phyloP scores from a whole-genome alignment of 345 rosid genomes.

The Salix dunnii region DNA sequence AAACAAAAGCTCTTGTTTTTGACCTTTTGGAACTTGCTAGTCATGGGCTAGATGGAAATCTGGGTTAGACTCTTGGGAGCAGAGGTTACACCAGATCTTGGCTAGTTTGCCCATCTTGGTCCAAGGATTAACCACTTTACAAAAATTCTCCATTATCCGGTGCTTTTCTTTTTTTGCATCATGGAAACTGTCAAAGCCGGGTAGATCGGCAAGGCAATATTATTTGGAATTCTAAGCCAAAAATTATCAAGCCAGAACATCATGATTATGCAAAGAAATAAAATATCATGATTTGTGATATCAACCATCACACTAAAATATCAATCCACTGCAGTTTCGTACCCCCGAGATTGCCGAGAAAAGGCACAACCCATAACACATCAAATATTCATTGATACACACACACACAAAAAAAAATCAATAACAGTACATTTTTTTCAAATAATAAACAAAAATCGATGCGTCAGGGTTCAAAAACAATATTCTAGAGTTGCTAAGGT shows the following conservation, averaged over 20 bases:
- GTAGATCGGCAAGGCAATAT: not conserved
- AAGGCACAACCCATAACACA: too few species aligned
- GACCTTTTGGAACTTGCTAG: not conserved
- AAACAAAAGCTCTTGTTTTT: not conserved
- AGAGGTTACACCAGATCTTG: not conserved
- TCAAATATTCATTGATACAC: too few species aligned
- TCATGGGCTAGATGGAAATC: not conserved
- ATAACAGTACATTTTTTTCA: too few species aligned
- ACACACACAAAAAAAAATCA: too few species aligned
- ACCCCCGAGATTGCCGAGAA: too few species aligned
- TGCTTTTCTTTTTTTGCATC: not conserved
- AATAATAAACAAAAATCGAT: too few species aligned
- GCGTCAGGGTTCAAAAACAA: too few species aligned
- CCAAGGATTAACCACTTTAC: not conserved
- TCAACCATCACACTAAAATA: too few species aligned
- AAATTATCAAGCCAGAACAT: too few species aligned
- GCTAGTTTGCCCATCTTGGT: not conserved
- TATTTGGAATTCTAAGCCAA: not conserved
- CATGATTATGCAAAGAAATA: not conserved
- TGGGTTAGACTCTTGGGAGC: not conserved
- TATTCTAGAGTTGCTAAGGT: too few species aligned
- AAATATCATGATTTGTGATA: not conserved
- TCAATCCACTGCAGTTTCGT: too few species aligned
- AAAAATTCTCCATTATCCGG: too few species aligned
- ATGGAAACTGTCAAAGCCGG: not conserved